Conservation (phyloP, 2,329 filamentous ascomycete genomes). For the Graphiopsis chlorocephala region DNA sequence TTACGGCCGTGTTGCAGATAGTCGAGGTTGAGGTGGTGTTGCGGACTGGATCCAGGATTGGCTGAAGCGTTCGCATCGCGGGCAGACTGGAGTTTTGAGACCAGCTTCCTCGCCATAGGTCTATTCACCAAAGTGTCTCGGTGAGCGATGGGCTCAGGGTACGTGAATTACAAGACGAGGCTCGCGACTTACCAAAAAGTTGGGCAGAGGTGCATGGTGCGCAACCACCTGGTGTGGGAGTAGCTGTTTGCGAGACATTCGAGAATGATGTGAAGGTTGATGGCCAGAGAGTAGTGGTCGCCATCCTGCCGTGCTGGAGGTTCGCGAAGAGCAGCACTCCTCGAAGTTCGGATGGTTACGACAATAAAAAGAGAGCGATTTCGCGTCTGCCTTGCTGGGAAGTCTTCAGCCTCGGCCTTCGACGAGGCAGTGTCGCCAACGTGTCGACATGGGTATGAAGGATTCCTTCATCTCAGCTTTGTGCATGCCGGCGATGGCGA, state of each 20-base stretch:
- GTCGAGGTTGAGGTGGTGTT: slow-evolving; percentile 4
- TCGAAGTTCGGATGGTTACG: neutral
- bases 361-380: neutral
- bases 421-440: neutral
- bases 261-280: slow-evolving; percentile 2
- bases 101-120: slow-evolving; percentile 3
- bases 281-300: neutral
- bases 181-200: neutral
- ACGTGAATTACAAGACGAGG: neutral
- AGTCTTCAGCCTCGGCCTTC: neutral
- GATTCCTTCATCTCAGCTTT: neutral
- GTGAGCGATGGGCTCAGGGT: neutral
- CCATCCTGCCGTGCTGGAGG: neutral
- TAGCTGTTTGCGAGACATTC: neutral
- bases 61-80: neutral
- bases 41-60: neutral
- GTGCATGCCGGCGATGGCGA: neutral
- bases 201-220: slow-evolving; percentile 5
- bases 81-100: neutral
- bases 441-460: neutral
- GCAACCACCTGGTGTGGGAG: neutral
- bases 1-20: neutral
- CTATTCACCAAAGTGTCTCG: neutral
- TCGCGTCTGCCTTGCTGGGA: neutral
- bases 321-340: neutral